A percentile compares a stretch with the other conserved stretches of the same genome.
phyloP scores from a whole-genome alignment of 164 flowering plant genomes.

The Santalum album region DNA sequence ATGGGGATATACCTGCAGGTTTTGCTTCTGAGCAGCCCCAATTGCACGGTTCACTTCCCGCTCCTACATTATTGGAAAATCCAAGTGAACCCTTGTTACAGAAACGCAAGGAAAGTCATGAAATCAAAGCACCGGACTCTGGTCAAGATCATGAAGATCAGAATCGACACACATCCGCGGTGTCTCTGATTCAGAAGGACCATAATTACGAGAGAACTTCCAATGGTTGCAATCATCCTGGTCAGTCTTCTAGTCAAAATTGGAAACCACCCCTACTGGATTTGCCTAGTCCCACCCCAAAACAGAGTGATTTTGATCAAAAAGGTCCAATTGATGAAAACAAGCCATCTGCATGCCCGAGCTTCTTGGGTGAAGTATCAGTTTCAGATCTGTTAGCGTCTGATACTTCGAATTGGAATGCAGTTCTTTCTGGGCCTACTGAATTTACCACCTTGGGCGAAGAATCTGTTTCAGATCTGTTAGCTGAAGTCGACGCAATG shows the following conservation, averaged over 20 bases:
- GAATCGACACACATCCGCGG: constrained; percentile 4
- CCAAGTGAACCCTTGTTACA: constrained; percentile 9
- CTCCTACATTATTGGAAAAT: constrained; percentile 18
- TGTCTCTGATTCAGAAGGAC: constrained; percentile 7
- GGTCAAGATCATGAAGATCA: constrained; percentile 10
- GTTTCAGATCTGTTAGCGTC: no score
- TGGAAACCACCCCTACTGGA: no score
- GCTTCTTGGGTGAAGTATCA: no score
- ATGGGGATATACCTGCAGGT: constrained; percentile 20
- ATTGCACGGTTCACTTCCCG: constrained; percentile 12
- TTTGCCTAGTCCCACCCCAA: constrained; percentile 21
- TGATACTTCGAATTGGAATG: constrained; percentile 33
- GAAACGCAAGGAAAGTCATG: constrained; percentile 12
- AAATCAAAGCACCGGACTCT: constrained; percentile 11
- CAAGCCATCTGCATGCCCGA: constrained; percentile 15
- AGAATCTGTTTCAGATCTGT: constrained; percentile 61
- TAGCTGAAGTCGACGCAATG: constrained; percentile 77
- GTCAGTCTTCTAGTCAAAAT: no score
- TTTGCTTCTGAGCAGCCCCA: constrained; percentile 18
- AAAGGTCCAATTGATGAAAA: constrained; percentile 17
- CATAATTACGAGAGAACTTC: constrained; percentile 12
- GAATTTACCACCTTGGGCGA: constrained; percentile 41
- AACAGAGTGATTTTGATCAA: constrained; percentile 10
- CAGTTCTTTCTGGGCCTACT: constrained; percentile 22
- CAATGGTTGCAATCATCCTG: constrained; percentile 8